Evolutionary conservation across 768 basidiomycete genomes (phyloP).

Genomic region (Mycena kentingensis): DNA sequence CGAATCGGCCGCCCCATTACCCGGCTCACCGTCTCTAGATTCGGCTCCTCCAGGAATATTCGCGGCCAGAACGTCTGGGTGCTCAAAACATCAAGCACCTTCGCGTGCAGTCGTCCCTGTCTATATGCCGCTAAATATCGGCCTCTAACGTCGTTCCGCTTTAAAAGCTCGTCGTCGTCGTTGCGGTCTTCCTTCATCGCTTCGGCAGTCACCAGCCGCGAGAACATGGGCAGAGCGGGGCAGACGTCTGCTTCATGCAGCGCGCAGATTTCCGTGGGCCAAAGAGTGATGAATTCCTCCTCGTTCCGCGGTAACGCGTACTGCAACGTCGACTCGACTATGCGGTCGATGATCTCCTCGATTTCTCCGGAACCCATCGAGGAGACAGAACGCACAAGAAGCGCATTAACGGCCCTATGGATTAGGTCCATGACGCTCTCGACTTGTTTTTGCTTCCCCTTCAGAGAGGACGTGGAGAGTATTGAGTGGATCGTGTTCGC

Average conservation of each 20-base stretch:
- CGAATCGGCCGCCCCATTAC: slow-evolving; percentile 66
- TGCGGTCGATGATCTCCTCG: slow-evolving; percentile 62
- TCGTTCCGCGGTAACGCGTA: slow-evolving; percentile 71
- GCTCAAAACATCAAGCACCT: slow-evolving; percentile 58
- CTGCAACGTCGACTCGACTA: slow-evolving; percentile 74
- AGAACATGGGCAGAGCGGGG: slow-evolving; percentile 54
- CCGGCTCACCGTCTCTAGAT: slow-evolving; percentile 64
- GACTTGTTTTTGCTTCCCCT: slow-evolving; percentile 54
- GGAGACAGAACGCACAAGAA: slow-evolving; percentile 51
- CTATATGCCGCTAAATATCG: slow-evolving; percentile 68
- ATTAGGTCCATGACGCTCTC: slow-evolving; percentile 79
- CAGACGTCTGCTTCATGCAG: slow-evolving; percentile 63
- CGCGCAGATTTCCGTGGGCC: slow-evolving; percentile 60
- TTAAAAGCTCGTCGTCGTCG: slow-evolving; percentile 25
- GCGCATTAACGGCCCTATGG: slow-evolving; percentile 60
- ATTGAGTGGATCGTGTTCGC: slow-evolving; percentile 59
- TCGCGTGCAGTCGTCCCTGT: slow-evolving; percentile 55
- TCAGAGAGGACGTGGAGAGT: slow-evolving; percentile 49
- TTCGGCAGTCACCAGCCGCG: slow-evolving; percentile 42
- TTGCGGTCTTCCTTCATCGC: slow-evolving; percentile 31
- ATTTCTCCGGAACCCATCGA: slow-evolving; percentile 63
- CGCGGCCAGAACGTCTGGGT: slow-evolving; percentile 71
- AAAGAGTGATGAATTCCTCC: slow-evolving; percentile 45
- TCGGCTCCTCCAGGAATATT: slow-evolving; percentile 78
- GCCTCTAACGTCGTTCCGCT: slow-evolving; percentile 42